These are phyloP conservation scores for Paraphaeosphaeria minitans DNA, from an alignment of 2,329 filamentous ascomycete species.

Conservation along the genomic window DNA sequence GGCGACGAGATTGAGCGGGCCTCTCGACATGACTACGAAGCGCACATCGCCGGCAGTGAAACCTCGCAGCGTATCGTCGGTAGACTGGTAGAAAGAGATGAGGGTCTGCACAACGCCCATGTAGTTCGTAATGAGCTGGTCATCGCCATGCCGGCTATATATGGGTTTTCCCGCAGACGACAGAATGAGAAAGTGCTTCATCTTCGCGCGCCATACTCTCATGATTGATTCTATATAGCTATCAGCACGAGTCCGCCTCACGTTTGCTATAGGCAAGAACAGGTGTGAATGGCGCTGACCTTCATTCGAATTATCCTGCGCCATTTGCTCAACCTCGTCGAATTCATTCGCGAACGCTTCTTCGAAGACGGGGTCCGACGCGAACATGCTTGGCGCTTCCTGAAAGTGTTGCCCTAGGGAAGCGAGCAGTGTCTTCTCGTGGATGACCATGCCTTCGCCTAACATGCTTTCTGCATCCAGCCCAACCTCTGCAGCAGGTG, in stretches of 20 bases:
- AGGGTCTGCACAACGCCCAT: constrained; percentile 97
- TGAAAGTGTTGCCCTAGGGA: constrained; percentile 61
- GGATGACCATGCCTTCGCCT: constrained; percentile 68
- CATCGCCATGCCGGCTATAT: constrained; percentile 91
- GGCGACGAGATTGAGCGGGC: constrained; percentile 88
- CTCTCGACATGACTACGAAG: constrained; percentile 84
- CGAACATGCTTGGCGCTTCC: constrained; percentile 61
- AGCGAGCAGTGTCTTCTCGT: constrained; percentile 71
- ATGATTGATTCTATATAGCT: constrained; percentile 57
- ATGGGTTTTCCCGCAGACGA: constrained; percentile 97
- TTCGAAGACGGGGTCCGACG: constrained; percentile 57
- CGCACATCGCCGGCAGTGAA: constrained; percentile 87
- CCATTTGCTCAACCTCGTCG: constrained; percentile 69
- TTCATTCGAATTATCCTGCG: constrained; percentile 61
- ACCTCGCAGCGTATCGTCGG: constrained; percentile 75
- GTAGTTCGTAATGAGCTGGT: constrained; percentile 87
- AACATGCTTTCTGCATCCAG: constrained; percentile 84
- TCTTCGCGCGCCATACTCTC: constrained; percentile 82
- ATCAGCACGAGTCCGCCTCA: constrained; percentile 32
- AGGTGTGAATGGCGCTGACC: constrained; percentile 53
- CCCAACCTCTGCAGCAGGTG: constrained; percentile 65
- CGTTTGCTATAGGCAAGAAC: constrained; percentile 18
- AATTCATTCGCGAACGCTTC: constrained; percentile 78
- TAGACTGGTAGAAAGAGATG: constrained; percentile 91
- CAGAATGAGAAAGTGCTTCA: constrained; percentile 96